These are phyloP conservation scores for Gyromitra esculenta DNA, from an alignment of 2,329 filamentous ascomycete genomes.

Conservation along the genomic window DNA sequence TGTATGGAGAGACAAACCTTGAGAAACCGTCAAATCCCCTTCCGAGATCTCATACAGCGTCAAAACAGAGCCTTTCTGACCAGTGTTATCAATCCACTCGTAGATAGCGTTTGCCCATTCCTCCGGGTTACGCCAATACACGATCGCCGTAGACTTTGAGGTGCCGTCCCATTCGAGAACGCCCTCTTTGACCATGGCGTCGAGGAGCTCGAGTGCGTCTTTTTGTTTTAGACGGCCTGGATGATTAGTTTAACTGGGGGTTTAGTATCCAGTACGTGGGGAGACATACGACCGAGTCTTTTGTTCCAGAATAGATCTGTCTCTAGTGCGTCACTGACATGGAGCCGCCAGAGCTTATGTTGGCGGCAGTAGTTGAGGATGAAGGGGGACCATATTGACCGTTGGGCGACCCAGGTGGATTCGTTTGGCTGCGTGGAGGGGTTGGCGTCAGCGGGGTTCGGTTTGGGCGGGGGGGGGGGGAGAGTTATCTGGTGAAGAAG, in stretches of 20 bases:
- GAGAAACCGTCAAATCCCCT: slow-evolving; percentile 79
- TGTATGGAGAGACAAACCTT: slow-evolving; percentile 57
- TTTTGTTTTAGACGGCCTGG: slow-evolving; percentile 62
- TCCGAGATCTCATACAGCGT: slow-evolving; percentile 92
- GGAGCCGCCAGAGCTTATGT: slow-evolving; percentile 79
- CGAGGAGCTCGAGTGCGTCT: slow-evolving; percentile 69
- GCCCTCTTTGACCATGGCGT: slow-evolving; percentile 65
- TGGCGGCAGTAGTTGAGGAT: slow-evolving; percentile 84
- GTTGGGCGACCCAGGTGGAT: slow-evolving; percentile 77
- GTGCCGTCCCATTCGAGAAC: slow-evolving; percentile 66
- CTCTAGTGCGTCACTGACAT: slow-evolving; percentile 70
- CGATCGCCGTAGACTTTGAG: slow-evolving; percentile 63
- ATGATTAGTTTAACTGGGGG: background rate
- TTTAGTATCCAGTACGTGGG: background rate
- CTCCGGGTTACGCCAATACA: slow-evolving; percentile 87
- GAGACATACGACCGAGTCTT: slow-evolving; percentile 63
- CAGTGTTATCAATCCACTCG: slow-evolving; percentile 84
- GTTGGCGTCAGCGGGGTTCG: slow-evolving; percentile 35
- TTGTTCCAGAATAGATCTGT: slow-evolving; percentile 70
- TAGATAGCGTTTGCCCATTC: slow-evolving; percentile 87
- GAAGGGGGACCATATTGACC: slow-evolving; percentile 84
- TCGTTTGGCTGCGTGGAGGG: slow-evolving; percentile 72
- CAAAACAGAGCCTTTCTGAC: slow-evolving; percentile 85
- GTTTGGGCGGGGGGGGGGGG: background rate
- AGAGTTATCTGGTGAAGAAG: slow-evolving; percentile 73